Base-by-base conservation (phyloP, 129 eudicot genomes). In the Helianthus tuberosus region DNA sequence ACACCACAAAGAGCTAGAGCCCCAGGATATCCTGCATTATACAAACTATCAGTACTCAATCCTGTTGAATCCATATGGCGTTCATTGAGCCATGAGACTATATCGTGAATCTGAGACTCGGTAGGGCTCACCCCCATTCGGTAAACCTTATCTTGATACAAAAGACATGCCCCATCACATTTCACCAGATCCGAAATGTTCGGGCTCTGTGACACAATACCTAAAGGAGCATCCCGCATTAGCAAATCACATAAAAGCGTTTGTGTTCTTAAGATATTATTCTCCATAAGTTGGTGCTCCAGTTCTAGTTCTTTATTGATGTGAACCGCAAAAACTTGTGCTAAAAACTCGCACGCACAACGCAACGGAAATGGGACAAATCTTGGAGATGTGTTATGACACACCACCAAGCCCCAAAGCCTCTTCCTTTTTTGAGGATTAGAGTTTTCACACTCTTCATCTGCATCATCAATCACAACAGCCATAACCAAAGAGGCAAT, bases 351-450 rank as follows among this genome's bases (percentile, higher is more conserved):
- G 23, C 98, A 93, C 1, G 98, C 98, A 29, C 83, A 93, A 41
- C 98, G 80, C 7, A 90, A 76, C 8, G 98, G 97, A 67, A 93
- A 93, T 2, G 98, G 96, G 49, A 93, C 89, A 66, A 90, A 93
- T 74, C 97, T 82, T 8, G 98, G 96, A 53, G 84, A 72, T 25
- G 96, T 88, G 71, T 93, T 77, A 57, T 93, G 98, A 81, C 98
- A 93, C 11, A 93, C 98, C 0, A 93, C 96, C 41, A 93, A 77
- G 15, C 98, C 97, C 98, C 98, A 93, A 51, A 93, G 96, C 79
- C 80, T 82, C 75, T 88, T 90, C 55, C 89, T 68, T 78, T 84
- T 89, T 38, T 77, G 88, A 2, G 79, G 87, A 17, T 72, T 83
- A 0, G 92, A 52, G 73, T 14, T 72, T 7, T 75, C 89, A 20